Conservation (phyloP, 2,329 filamentous ascomycete species). For the Paecilomyces niveus region DNA sequence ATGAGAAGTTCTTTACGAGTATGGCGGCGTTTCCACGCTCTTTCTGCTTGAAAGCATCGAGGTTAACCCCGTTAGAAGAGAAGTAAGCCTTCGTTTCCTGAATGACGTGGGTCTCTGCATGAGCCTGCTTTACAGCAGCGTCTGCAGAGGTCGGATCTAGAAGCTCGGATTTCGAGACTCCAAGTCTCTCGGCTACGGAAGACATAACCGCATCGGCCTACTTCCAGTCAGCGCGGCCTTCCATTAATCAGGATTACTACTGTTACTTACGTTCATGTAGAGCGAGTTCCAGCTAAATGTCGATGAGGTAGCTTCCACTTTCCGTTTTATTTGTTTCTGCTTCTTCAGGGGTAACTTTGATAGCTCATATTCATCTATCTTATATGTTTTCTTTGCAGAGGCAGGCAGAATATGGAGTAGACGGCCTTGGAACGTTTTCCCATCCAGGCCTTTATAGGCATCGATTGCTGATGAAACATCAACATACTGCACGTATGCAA, state of each 20-base stretch:
- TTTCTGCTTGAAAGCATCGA: conserved; percentile 81
- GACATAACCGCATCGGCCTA: conserved; percentile 78
- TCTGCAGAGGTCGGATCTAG: conserved; percentile 94
- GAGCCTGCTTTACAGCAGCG: conserved; percentile 90
- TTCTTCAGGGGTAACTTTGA: conserved; percentile 92
- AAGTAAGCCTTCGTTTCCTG: conserved; percentile 96
- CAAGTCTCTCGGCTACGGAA: conserved; percentile 77
- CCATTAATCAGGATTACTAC: background rate
- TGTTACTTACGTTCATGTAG: conserved; percentile 77
- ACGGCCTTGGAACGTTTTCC: conserved; percentile 83
- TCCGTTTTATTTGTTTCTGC: conserved; percentile 83
- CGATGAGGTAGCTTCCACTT: conserved; percentile 67
- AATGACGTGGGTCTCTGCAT: conserved; percentile 92
- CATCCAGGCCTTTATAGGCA: conserved; percentile 74
- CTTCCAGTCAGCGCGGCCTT: background rate
- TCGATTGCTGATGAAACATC: conserved; percentile 65
- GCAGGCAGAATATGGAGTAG: conserved; percentile 85
- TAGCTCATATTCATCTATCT: conserved; percentile 79
- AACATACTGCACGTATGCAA: conserved; percentile 75
- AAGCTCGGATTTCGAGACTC: conserved; percentile 83
- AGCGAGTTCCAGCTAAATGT: conserved; percentile 98
- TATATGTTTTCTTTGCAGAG: conserved; percentile 70
- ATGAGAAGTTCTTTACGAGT: conserved; percentile 90
- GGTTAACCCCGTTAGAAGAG: conserved; percentile 74
- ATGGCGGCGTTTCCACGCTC: conserved; percentile 82